Percentiles rank a stretch among this genome's conserved stretches.
Conservation (phyloP, 176 grass and related monocot species). For the Avena sativa region DNA sequence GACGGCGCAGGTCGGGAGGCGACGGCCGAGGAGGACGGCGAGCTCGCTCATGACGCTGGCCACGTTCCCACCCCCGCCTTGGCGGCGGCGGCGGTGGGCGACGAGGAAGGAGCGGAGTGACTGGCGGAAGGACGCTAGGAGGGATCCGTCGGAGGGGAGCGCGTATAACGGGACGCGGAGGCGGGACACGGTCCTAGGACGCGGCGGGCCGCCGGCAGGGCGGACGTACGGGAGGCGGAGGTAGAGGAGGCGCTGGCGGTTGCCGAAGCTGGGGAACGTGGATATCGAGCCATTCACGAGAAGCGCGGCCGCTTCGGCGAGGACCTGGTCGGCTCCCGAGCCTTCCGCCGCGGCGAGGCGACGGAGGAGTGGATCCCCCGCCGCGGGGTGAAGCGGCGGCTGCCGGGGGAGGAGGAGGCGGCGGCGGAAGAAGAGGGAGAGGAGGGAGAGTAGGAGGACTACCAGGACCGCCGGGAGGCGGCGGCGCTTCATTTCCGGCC, state of each 20-base stretch:
- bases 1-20: conserved; percentile 64
- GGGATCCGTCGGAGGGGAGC: conserved; percentile 21
- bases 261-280: conserved; percentile 50
- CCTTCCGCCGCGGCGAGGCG: conserved; percentile 30
- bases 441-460: conserved; percentile 23
- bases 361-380: conserved; percentile 31
- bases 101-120: conserved; percentile 34
- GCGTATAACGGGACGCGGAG: conserved; percentile 24
- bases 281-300: conserved; percentile 40
- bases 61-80: background rate
- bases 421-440: conserved; percentile 42
- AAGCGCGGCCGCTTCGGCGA: conserved; percentile 13
- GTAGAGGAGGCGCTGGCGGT: conserved; percentile 53
- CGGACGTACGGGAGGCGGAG: conserved; percentile 38
- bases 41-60: conserved; percentile 26
- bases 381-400: background rate
- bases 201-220: conserved; percentile 8
- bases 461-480: conserved; percentile 16
- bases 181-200: conserved; percentile 33
- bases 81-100: background rate
- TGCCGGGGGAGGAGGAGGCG: background rate
- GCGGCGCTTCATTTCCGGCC: conserved; percentile 36
- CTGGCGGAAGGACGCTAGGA: conserved; percentile 38
- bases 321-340: background rate
- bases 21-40: conserved; percentile 17